Evolutionary conservation across 805 yeast species (phyloP), one percentile per base, ranked within the genome.

Genomic region (Torulaspora indica): DNA sequence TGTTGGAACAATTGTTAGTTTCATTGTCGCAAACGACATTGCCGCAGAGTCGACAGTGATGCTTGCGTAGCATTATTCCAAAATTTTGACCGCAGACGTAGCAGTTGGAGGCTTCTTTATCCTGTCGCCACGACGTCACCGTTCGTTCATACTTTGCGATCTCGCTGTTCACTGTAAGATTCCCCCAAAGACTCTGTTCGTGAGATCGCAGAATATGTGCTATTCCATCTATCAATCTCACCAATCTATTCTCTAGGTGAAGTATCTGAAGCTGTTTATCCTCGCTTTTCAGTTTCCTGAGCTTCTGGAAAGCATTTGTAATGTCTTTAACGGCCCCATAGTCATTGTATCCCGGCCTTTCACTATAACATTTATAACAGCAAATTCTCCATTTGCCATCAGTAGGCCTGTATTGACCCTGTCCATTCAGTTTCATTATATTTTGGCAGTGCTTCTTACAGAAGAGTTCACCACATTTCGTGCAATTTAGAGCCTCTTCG

Each of bases 31-130:
- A 91, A 0, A 88, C 86, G 1, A 85, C 77, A 22, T 64, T 58
- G 0, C 98, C 98, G 68, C 98, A 91, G 20, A 89, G 63, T 29
- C 98, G 69, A 63, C 98, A 93, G 61, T 91, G 98, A 60, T 93
- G 98, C 52, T 83, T 86, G 40, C 97, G 68, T 18, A 76, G 53
- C 0, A 78, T 59, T 35, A 84, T 65, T 8, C 74, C 70, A 61
- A 88, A 93, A 24, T 58, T 55, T 9, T 71, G 68, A 10, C 68
- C 61, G 56, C 98, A 91, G 6, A 85, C 67, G 6, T 74, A 70
- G 60, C 98, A 91, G 43, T 70, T 66, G 0, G 67, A 54, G 0
- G 74, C 73, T 3, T 56, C 54, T 2, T 61, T 45, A 47, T 75
- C 84, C 42, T 75, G 74, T 46, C 77, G 78, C 98, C 98, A 91